Evolutionary conservation across 2,329 filamentous ascomycete genomes (phyloP).

Genomic region (Diaporthe capsici): DNA sequence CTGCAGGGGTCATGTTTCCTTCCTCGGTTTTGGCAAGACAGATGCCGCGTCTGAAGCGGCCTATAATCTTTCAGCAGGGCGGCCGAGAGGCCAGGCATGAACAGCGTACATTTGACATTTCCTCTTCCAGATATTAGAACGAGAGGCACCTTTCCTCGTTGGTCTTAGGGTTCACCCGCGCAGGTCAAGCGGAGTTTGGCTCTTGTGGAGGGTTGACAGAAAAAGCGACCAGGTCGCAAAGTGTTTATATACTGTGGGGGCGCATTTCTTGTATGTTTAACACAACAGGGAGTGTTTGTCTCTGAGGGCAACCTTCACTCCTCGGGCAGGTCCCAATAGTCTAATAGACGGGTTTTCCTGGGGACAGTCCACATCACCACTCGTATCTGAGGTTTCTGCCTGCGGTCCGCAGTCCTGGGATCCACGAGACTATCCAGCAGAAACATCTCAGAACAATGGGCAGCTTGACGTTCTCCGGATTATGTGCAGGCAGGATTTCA

Average conservation of each 20-base stretch:
- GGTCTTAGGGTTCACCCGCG: not conserved
- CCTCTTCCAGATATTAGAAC: not conserved
- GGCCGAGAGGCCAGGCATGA: not conserved
- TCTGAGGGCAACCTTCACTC: not conserved
- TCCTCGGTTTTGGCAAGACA: not conserved
- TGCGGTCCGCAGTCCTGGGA: slow-evolving; percentile 24
- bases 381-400: slow-evolving; percentile 33
- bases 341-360: not conserved
- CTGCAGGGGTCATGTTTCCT: slow-evolving; percentile 10
- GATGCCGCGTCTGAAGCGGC: slow-evolving; percentile 4
- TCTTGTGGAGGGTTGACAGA: not conserved
- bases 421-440: slow-evolving; percentile 30
- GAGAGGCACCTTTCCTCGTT: not conserved
- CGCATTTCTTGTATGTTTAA: slow-evolving; percentile 13
- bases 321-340: slow-evolving; percentile 18
- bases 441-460: not conserved
- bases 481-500: slow-evolving; percentile 1
- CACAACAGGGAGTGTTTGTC: not conserved
- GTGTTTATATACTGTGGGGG: not conserved
- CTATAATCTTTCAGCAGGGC: slow-evolving; percentile 13
- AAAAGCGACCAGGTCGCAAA: not conserved
- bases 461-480: slow-evolving; percentile 23
- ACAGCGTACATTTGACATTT: slow-evolving; percentile 18
- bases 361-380: slow-evolving; percentile 26
- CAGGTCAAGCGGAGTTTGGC: slow-evolving; percentile 4